Evolutionary conservation across 768 basidiomycete species (phyloP), one percentile per base, ranked within the genome.

Genomic region (Basidioascus undulatus): DNA sequence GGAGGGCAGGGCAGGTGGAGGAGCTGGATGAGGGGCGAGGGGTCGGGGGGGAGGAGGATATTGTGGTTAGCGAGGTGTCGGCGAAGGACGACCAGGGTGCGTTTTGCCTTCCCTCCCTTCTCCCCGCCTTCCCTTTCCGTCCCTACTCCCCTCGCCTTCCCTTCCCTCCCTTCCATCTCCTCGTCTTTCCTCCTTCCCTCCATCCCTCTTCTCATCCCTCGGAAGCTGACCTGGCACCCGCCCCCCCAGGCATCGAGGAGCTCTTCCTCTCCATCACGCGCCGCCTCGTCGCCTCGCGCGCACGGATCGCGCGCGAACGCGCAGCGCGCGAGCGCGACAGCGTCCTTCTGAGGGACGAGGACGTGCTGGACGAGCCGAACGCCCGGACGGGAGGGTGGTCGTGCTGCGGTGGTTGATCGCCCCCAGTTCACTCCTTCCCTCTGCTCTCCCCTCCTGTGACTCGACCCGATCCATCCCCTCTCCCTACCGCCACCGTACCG

Each of bases 61-160:
- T 86, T 72, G 76, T 78, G 52, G 66, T 87, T 15, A 81, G 79
- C 48, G 81, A 89, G 55, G 81, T 89, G 16, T 86, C 81, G 33
- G 77, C 86, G 40, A 86, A 86, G 59, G 82, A 86, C 51, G 76
- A 80, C 53, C 53, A 61, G 25, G 84, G 83, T 84, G 46, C 47
- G 71, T 61, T 23, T 19, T 12, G n/a, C n/a, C n/a, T n/a, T n/a
- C 13, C 6, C 8, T 18, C 36, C 25, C 2, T 33, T 12, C 10
- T 25, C 0, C 21, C 5, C 36, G 34, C 44, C n/a, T 37, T 24
- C 35, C 21, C 16, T 45, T 27, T 21, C 11, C 16, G 19, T 28
- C 19, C 24, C 39, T 37, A 45, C 32, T 52, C 45, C 42, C 42
- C 43, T 42, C 28, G 24, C 38, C 21, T 47, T 39, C 31, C 23